Evolutionary conservation across 495 filamentous ascomycete species (phyloP).

Genomic region (Penicillium fimorum): DNA sequence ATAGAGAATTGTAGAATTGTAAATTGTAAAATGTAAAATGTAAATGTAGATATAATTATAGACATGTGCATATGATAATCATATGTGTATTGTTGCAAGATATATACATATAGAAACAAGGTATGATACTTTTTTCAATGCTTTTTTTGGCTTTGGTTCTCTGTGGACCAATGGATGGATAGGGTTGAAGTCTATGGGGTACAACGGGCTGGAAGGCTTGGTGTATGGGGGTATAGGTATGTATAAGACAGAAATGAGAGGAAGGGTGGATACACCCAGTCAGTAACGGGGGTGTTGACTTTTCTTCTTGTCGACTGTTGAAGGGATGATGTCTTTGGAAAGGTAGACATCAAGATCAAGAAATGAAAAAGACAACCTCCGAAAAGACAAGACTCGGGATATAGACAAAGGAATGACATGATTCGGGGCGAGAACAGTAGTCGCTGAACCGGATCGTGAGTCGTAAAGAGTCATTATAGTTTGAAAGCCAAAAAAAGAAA

Average conservation of each 20-base stretch:
- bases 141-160: neutral
- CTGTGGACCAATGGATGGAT: neutral
- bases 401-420: slow-evolving; percentile 38
- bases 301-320: neutral
- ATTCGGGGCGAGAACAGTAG: slow-evolving; percentile 42
- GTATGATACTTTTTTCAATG: slow-evolving; percentile 1
- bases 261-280: neutral
- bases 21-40: too few species aligned
- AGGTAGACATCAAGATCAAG: slow-evolving; percentile 1
- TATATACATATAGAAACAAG: slow-evolving; percentile 1
- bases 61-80: neutral
- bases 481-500: slow-evolving; percentile 5
- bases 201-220: slow-evolving; percentile 11
- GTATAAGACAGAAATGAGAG: slow-evolving; percentile 20
- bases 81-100: slow-evolving; percentile 9
- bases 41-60: neutral
- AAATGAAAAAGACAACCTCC: slow-evolving; percentile 7
- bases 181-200: slow-evolving; percentile 19
- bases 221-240: slow-evolving; percentile 11
- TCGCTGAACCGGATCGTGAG: slow-evolving; percentile 30
- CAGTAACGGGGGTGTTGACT: neutral
- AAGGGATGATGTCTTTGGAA: slow-evolving; percentile 6
- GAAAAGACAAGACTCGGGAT: slow-evolving; percentile 16
- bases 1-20: too few species aligned
- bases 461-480: slow-evolving; percentile 36